Percentiles rank a stretch among this genome's conserved stretches.
phyloP scores from a whole-genome alignment of 345 rosid species.

The Leavenworthia alabamica region DNA sequence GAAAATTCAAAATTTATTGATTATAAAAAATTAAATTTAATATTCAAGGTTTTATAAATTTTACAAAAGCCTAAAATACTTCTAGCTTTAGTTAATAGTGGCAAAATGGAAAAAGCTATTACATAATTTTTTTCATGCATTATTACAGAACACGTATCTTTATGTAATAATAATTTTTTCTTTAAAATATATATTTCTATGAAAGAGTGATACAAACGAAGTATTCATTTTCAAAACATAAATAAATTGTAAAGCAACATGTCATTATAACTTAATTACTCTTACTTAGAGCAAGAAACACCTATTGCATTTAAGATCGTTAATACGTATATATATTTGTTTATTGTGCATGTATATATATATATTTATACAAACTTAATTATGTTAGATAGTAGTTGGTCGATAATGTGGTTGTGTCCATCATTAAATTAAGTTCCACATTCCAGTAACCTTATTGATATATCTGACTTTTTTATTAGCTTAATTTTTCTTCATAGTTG shows the following conservation, averaged over 20 bases:
- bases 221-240: not conserved
- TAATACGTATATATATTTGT: not conserved
- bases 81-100: no score
- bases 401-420: slow-evolving; percentile 19
- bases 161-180: not conserved
- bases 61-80: no score
- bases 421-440: slow-evolving; percentile 22
- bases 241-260: not conserved
- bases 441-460: slow-evolving; percentile 10
- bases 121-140: no score
- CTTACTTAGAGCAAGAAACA: not conserved
- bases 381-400: slow-evolving; percentile 25
- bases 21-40: no score
- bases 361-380: not conserved
- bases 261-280: not conserved
- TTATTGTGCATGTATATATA: no score
- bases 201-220: not conserved
- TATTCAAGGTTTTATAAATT: no score
- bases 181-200: not conserved
- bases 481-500: no score
- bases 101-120: no score
- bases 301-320: not conserved
- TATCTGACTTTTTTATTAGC: no score
- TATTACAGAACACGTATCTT: not conserved
- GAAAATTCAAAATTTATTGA: no score